Base-by-base conservation (phyloP, 306 rosid genomes). In the Glycine soja region DNA sequence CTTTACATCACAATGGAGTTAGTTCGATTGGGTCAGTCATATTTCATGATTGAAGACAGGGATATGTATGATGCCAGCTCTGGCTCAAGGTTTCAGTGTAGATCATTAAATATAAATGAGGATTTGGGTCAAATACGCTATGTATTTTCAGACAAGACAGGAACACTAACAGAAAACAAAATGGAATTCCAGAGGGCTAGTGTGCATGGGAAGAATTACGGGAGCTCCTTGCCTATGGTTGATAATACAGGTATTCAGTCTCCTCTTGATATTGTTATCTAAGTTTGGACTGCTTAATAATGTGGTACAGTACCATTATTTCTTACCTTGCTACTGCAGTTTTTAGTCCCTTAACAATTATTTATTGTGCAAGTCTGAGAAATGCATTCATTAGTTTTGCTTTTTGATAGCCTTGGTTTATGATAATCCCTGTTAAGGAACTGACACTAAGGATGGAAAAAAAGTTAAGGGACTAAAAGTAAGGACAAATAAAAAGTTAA, bases 121-220 rank as follows among this genome's bases (percentile, higher is more conserved):
- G 99, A 96, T 88, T 87, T 96, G 87, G 99, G 99, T 58, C 99
- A 93, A 83, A 92, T 96, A 70, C 93, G 97, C 58, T 96, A 96
- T 38, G 54, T 96, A 32, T 96, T 96, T 85, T 93, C 99, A 32
- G 99, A 96, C 85, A 96, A 96, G 89, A 96, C 99, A 0, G 99
- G 99, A 81, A 96, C 99, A 13, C 92, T 96, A 10, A 96, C 99
- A 3, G 98, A 96, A 87, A 96, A 96, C 87, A 96, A 92, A 82
- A 96, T 96, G 99, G 99, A 92, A 87, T 96, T 96, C 80, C 91
- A 32, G 82, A 88, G 90, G 85, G 99, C 99, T 43, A 93, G 99
- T 76, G 86, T 94, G 56, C 69, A 79, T 52, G 98, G 97, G 83
- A 87, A 78, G 81, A 81, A 86, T 85, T 94, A 86, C 16, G 94